These are phyloP conservation scores for Xylaria curta DNA, from an alignment of 495 filamentous ascomycete species.

Conservation along the genomic window DNA sequence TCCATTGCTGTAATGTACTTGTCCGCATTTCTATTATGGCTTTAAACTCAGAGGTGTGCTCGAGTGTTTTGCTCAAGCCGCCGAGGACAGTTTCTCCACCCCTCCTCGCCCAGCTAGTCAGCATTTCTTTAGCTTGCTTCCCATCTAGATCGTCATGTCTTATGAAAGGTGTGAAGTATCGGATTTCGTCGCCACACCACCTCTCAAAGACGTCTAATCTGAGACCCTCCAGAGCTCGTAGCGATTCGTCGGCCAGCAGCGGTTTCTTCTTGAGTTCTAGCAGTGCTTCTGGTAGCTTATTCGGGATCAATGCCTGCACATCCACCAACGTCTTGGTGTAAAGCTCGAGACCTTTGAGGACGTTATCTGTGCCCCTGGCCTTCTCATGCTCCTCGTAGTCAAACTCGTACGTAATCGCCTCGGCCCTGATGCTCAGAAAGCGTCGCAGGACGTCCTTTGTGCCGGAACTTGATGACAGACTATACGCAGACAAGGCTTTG, in stretches of 20 bases:
- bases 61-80: constrained; percentile 63
- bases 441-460: constrained; percentile 80
- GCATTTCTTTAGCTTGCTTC: constrained; percentile 65
- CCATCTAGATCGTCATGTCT: constrained; percentile 79
- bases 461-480: constrained; percentile 80
- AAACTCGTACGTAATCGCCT: constrained; percentile 67
- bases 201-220: constrained; percentile 80
- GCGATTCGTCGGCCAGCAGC: constrained; percentile 70
- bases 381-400: constrained; percentile 47
- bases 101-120: constrained; percentile 75
- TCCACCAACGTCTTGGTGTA: constrained; percentile 80
- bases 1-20: constrained; percentile 76
- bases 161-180: constrained; percentile 88
- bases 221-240: constrained; percentile 70
- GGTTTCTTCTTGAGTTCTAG: constrained; percentile 69
- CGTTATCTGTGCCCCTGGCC: constrained; percentile 48
- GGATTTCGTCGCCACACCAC: constrained; percentile 85
- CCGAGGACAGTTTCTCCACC: constrained; percentile 69
- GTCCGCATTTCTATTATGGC: constrained; percentile 71
- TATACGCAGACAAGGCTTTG: constrained; percentile 79
- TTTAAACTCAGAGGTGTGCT: constrained; percentile 64
- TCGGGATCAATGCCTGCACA: constrained; percentile 75
- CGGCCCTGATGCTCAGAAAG: constrained; percentile 77
- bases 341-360: constrained; percentile 68
- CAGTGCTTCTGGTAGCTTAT: constrained; percentile 73